phyloP scores from a whole-genome alignment of 345 rosid genomes.

The Brassica nigra region DNA sequence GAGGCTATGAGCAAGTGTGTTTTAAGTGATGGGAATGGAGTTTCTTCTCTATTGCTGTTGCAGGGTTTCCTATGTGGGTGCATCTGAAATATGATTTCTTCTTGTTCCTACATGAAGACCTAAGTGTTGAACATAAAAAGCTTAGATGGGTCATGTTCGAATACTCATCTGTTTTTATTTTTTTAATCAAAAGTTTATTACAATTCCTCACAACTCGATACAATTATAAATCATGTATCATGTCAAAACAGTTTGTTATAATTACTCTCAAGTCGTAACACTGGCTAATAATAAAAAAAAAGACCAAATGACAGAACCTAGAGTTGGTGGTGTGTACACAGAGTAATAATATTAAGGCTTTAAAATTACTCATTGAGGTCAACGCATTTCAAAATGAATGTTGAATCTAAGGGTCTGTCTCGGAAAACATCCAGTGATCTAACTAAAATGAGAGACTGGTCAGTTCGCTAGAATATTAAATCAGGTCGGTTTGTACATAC shows the following conservation, averaged over 20 bases:
- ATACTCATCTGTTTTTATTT: constrained; percentile 11
- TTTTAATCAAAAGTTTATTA: neutral
- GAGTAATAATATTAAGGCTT: neutral
- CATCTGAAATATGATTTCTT: constrained; percentile 42
- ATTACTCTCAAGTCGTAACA: neutral
- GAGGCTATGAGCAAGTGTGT: constrained; percentile 35
- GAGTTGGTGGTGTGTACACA: constrained; percentile 16
- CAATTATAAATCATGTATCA: no score
- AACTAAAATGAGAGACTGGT: neutral
- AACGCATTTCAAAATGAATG: neutral
- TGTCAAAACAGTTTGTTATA: neutral
- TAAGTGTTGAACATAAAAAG: neutral
- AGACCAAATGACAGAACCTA: neutral
- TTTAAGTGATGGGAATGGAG: constrained; percentile 43
- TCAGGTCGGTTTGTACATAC: constrained; percentile 39
- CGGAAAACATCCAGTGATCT: neutral
- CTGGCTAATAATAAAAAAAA: neutral
- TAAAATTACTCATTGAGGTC: neutral
- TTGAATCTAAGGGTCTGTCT: neutral
- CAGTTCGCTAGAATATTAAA: neutral
- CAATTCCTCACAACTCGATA: no score
- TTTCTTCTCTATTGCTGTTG: constrained; percentile 51
- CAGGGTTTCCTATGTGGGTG: constrained; percentile 48
- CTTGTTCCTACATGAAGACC: constrained; percentile 72
- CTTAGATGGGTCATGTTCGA: constrained; percentile 18